phyloP scores from a whole-genome alignment of 2,329 filamentous ascomycete species.

The Magnaporthiopsis rhizophila region DNA sequence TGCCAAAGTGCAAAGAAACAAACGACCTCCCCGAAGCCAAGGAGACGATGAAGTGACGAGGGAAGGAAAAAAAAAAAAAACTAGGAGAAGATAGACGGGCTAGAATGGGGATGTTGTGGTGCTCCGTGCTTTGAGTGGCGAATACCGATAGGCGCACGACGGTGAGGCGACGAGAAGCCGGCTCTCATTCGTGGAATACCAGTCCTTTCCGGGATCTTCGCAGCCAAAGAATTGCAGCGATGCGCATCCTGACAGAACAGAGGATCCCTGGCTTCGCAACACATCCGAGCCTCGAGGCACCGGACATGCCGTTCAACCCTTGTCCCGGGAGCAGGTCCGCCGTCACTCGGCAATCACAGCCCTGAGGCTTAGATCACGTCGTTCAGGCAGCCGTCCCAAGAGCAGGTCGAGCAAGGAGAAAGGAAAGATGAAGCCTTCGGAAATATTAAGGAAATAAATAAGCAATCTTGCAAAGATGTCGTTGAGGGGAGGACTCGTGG shows the following conservation, averaged over 20 bases:
- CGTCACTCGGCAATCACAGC: not conserved
- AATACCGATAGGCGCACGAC: not conserved
- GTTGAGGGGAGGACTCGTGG: slow-evolving; percentile 5
- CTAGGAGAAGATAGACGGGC: not conserved
- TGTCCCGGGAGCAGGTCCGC: not conserved
- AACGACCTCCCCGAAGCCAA: slow-evolving; percentile 9
- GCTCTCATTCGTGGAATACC: not conserved
- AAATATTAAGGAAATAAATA: slow-evolving; percentile 19
- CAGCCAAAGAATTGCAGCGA: not conserved
- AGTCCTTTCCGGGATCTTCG: not conserved
- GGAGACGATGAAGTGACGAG: slow-evolving; percentile 9
- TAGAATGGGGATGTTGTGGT: slow-evolving; percentile 8
- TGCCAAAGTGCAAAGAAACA: slow-evolving; percentile 23
- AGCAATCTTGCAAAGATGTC: not conserved
- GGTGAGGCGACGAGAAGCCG: not conserved
- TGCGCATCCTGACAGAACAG: not conserved
- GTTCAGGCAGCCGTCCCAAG: slow-evolving; percentile 1
- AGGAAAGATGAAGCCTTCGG: slow-evolving; percentile 10
- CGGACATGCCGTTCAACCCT: slow-evolving; percentile 21
- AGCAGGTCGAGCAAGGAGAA: slow-evolving; percentile 29
- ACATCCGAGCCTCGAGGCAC: slow-evolving; percentile 9
- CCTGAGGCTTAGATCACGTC: not conserved
- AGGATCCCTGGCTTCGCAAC: not conserved
- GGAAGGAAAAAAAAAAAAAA: slow-evolving; percentile 5
- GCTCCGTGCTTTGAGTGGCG: slow-evolving; percentile 5